Evolutionary conservation across 2,329 filamentous ascomycete genomes (phyloP).

Genomic region (Aspergillus aculeatus): DNA sequence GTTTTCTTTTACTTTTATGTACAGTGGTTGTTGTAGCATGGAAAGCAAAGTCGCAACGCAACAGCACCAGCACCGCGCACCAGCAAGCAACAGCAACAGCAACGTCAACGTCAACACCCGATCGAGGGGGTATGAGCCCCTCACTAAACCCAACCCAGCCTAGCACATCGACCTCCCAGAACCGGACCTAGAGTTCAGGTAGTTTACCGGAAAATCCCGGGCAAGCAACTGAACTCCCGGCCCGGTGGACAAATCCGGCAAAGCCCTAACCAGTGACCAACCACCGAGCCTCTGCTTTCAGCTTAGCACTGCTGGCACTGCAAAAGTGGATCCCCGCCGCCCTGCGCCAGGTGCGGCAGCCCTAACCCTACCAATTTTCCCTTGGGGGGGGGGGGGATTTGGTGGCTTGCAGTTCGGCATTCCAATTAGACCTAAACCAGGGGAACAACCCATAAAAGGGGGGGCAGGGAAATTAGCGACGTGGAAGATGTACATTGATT

Average conservation of each 20-base stretch:
- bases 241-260: conserved; percentile 25
- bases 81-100: no score
- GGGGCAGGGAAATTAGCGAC: not conserved
- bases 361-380: not conserved
- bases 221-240: not conserved
- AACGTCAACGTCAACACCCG: not conserved
- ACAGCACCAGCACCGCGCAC: no score
- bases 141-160: not conserved
- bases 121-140: not conserved
- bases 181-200: no score
- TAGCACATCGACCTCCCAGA: not conserved
- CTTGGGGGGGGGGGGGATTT: not conserved
- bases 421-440: not conserved
- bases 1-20: no score
- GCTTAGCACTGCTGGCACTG: not conserved
- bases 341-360: not conserved
- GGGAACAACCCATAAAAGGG: not conserved
- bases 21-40: no score
- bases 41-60: no score
- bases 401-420: not conserved
- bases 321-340: not conserved
- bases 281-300: conserved; percentile 18
- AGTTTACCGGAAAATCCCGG: conserved; percentile 8
- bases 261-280: conserved; percentile 12
- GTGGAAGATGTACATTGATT: not conserved